Percentiles rank a stretch among this genome's conserved stretches.
phyloP scores from a whole-genome alignment of 129 eudicot species.

The Flaveria robusta region DNA sequence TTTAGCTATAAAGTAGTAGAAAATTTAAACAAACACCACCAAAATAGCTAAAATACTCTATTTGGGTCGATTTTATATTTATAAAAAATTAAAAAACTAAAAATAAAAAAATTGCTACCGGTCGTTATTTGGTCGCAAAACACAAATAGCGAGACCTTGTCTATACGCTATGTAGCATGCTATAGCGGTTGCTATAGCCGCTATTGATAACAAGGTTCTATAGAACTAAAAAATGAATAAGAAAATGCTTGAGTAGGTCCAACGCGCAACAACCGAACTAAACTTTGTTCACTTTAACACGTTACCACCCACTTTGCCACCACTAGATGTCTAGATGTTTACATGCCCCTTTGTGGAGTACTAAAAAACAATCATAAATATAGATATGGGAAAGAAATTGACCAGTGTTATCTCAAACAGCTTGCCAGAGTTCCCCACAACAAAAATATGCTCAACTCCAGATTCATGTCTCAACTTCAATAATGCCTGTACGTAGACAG shows the following conservation, averaged over 20 bases:
- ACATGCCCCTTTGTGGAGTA: background rate
- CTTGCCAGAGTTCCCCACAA: slow-evolving; percentile 76
- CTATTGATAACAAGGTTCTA: too few relatives aligned
- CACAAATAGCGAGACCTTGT: too few relatives aligned
- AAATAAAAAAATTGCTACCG: too few relatives aligned
- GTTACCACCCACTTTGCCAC: background rate
- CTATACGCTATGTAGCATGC: too few relatives aligned
- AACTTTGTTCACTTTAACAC: background rate
- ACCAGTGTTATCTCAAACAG: slow-evolving; percentile 67
- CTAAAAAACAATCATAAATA: background rate
- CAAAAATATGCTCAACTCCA: slow-evolving; percentile 80
- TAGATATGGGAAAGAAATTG: slow-evolving; percentile 25
- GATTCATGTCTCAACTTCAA: slow-evolving; percentile 75
- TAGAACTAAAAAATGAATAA: background rate
- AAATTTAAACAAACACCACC: too few relatives aligned
- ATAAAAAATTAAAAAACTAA: too few relatives aligned
- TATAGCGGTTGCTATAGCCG: too few relatives aligned
- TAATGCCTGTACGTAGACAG: slow-evolving; percentile 56
- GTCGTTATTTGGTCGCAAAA: too few relatives aligned
- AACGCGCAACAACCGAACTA: background rate
- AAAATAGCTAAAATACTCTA: too few relatives aligned
- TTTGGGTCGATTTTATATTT: too few relatives aligned
- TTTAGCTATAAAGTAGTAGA: too few relatives aligned
- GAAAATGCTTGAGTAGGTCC: background rate
- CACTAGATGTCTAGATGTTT: background rate